These are phyloP conservation scores for Haplosporangium gracile DNA, from an alignment of 192 early-diverging fungal species.

Conservation along the genomic window DNA sequence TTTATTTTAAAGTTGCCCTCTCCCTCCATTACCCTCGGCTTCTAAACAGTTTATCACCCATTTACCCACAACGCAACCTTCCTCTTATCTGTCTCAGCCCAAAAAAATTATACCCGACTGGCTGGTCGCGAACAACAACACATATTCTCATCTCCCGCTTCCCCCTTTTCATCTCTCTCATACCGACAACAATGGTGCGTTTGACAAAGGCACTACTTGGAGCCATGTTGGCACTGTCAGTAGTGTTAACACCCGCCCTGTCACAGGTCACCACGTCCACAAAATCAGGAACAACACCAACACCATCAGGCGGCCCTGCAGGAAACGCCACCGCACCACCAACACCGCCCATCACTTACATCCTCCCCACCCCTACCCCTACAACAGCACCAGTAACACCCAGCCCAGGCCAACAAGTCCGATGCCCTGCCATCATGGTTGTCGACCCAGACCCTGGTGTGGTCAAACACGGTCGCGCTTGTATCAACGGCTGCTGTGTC, in stretches of 20 bases:
- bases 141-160: not conserved
- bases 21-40: too few species aligned
- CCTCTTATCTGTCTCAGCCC: too few species aligned
- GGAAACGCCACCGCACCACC: not conserved
- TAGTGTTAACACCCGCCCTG: not conserved
- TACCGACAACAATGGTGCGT: conserved; percentile 17
- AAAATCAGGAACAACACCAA: not conserved
- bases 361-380: not conserved
- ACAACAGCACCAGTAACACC: not conserved
- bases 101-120: too few species aligned
- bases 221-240: not conserved
- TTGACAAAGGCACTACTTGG: not conserved
- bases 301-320: not conserved
- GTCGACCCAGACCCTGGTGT: conserved; percentile 13
- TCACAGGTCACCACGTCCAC: not conserved
- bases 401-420: not conserved
- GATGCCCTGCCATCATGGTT: conserved; percentile 36
- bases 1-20: not conserved
- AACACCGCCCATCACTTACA: not conserved
- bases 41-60: too few species aligned
- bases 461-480: not conserved
- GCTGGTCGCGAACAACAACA: not conserved
- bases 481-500: conserved; percentile 23
- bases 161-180: not conserved
- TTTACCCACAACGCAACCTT: too few species aligned